Evolutionary conservation across 2,329 filamentous ascomycete genomes (phyloP), one percentile per base, ranked within the genome.

Genomic region (Thelonectria discophora): DNA sequence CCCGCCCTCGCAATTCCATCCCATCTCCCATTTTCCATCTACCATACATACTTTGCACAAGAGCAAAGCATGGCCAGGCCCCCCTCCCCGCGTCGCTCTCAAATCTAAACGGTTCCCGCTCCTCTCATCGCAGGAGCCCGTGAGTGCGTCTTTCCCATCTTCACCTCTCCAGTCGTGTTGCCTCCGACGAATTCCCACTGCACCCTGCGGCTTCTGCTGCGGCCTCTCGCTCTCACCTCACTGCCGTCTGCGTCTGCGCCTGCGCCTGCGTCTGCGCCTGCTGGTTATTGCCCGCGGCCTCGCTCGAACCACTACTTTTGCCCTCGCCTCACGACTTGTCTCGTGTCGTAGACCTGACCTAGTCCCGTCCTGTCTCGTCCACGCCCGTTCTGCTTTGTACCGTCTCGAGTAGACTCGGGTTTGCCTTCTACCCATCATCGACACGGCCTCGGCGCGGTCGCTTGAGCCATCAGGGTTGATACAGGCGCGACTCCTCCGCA

Each of bases 321-420:
- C 21, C 21, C 3, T 6, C 21, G 6, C 21, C 21, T 8, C 27
- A 7, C 27, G 27, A 8, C 27, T 30, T 10, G 27, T 30, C 27
- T 30, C 27, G 27, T 8, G 27, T 30, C 27, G 27, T 30, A 7
- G 27, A 8, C 27, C 27, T 30, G 27, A 8, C 27, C 27, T 30
- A 30, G 27, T 43, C 34, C 32, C 47, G 18, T 57, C 58, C 27
- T 48, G 42, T 47, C 53, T 56, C 13, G 34, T 50, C 52, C 18
- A 17, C 40, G 51, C 47, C 34, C 46, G 47, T 60, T 52, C n/a
- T n/a, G n/a, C n/a, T n/a, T n/a, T n/a, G n/a, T n/a, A n/a, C n/a
- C n/a, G n/a, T n/a, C n/a, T 48, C 48, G 42, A 61, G 53, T 42
- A 45, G 58, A 54, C 57, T 59, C 57, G 57, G 53, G 53, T 47